Evolutionary conservation across 495 filamentous ascomycete genomes (phyloP).

Genomic region (Neurospora terricola): DNA sequence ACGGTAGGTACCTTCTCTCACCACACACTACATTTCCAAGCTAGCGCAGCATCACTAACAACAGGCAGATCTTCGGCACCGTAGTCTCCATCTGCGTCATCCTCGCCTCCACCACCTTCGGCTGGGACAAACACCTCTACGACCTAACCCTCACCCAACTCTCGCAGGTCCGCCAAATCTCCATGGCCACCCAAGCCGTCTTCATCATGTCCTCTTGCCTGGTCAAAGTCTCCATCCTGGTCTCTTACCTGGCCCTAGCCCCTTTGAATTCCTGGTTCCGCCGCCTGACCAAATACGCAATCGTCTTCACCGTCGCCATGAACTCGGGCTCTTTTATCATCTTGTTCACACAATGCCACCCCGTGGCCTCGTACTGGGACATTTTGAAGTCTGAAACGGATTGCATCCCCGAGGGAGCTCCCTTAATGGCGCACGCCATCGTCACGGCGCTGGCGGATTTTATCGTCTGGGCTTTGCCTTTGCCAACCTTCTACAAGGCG

Average conservation of each 20-base stretch:
- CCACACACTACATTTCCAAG: too few species aligned
- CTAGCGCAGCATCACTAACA: not conserved
- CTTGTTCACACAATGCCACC: conserved; percentile 26
- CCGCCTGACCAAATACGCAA: conserved; percentile 15
- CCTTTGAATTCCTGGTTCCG: conserved; percentile 27
- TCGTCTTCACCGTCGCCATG: conserved; percentile 14
- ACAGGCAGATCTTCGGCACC: conserved; percentile 10
- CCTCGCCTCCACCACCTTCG: conserved; percentile 14
- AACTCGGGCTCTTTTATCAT: conserved; percentile 19
- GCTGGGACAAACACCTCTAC: conserved; percentile 21
- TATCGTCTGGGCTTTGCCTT: conserved; percentile 31
- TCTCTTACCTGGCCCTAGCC: conserved; percentile 43
- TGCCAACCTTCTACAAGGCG: conserved; percentile 25
- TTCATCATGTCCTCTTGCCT: conserved; percentile 19
- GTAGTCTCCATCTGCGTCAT: conserved; percentile 15
- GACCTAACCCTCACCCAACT: conserved; percentile 10
- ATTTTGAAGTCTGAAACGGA: conserved; percentile 2
- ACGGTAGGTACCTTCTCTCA: conserved; percentile 7
- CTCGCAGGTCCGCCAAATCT: conserved; percentile 13
- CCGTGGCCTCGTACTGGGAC: conserved; percentile 28
- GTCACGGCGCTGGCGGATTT: conserved; percentile 30
- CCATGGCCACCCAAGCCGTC: conserved; percentile 18
- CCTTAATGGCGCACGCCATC: conserved; percentile 13
- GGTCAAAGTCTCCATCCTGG: conserved; percentile 40
- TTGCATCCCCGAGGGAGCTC: conserved; percentile 19